A percentile compares a stretch with the other conserved stretches of the same genome.
Conservation (phyloP, 2,329 filamentous ascomycete species). For the Conoideocrella luteorostrata region DNA sequence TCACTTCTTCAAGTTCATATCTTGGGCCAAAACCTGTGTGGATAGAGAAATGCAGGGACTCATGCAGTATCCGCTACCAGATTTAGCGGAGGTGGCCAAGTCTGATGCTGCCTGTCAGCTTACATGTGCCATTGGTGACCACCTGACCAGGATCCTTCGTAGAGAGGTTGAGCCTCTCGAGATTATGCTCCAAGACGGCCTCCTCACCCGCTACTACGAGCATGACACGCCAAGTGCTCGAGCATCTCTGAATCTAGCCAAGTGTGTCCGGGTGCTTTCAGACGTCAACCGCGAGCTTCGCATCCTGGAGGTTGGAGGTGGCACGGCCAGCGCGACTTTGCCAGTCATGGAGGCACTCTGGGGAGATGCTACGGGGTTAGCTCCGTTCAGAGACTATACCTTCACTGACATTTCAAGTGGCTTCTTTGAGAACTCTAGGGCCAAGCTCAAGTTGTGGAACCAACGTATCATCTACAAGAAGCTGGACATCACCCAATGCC, state of each 20-base stretch:
- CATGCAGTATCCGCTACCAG: too few species aligned
- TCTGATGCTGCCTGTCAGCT: too few species aligned
- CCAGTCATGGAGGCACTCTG: constrained; percentile 21
- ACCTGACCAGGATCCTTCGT: constrained; percentile 18
- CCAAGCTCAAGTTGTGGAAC: constrained; percentile 18
- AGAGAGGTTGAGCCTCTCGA: constrained; percentile 18
- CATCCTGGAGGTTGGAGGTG: constrained; percentile 35
- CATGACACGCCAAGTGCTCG: constrained; percentile 2
- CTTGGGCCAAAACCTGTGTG: too few species aligned
- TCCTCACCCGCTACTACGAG: constrained; percentile 16
- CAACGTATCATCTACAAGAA: constrained; percentile 17
- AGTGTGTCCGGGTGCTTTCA: constrained; percentile 2
- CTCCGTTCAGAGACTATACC: constrained; percentile 29
- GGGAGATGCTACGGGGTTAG: constrained; percentile 16
- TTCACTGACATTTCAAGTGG: constrained; percentile 38
- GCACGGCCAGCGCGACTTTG: constrained; percentile 35
- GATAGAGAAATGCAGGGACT: too few species aligned
- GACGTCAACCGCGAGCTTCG: constrained; percentile 29
- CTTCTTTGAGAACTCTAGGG: constrained; percentile 32
- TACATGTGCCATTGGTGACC: constrained; percentile 17
- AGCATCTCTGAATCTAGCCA: neutral
- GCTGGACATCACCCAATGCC: constrained; percentile 20
- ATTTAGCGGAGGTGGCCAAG: too few species aligned
- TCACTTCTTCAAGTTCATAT: constrained; percentile 13
- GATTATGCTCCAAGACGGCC: constrained; percentile 21